Percentiles rank a stretch among this genome's conserved stretches.
phyloP scores from a whole-genome alignment of 108 stramenopile species.

The Nannochloropsis gaditana region DNA sequence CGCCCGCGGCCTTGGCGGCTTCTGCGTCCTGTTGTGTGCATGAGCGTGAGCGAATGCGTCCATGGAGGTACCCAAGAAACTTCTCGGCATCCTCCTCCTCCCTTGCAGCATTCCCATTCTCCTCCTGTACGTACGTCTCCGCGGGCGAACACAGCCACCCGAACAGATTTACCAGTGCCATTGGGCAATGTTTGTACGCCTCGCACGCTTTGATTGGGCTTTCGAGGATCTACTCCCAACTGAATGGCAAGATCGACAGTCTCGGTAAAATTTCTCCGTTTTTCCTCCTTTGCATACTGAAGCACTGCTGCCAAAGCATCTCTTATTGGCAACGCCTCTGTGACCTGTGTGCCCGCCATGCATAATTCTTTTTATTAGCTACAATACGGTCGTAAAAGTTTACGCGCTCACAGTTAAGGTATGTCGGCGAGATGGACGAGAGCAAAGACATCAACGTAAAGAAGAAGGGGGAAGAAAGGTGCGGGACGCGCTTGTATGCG shows the following conservation, averaged over 20 bases:
- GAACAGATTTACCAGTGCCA: conserved; percentile 77
- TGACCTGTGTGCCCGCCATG: not conserved
- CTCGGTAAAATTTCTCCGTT: conserved; percentile 51
- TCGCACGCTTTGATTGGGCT: conserved; percentile 80
- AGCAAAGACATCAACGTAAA: too few relatives aligned
- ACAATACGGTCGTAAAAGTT: too few relatives aligned
- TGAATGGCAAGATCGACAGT: conserved; percentile 77
- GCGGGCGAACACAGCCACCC: conserved; percentile 77
- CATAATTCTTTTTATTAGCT: too few relatives aligned
- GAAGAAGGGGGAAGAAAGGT: too few relatives aligned
- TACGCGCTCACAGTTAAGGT: too few relatives aligned
- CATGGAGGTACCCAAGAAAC: too few relatives aligned
- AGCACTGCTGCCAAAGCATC: conserved; percentile 59
- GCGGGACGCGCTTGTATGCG: too few relatives aligned
- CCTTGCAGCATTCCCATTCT: too few relatives aligned
- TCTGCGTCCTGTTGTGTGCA: conserved; percentile 38
- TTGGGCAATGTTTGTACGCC: conserved; percentile 76
- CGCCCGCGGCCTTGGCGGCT: conserved; percentile 67
- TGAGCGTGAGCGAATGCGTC: too few relatives aligned
- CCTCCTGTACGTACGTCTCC: conserved; percentile 21
- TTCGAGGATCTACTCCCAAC: conserved; percentile 84
- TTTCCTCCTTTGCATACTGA: conserved; percentile 56
- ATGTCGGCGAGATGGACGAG: too few relatives aligned
- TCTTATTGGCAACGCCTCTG: conserved; percentile 36
- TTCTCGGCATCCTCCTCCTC: too few relatives aligned